A percentile compares a stretch with the other conserved stretches of the same genome.
These are phyloP conservation scores for Tremellales sp. DNA, from an alignment of 1,284 basidiomycete species.

Conservation along the genomic window DNA sequence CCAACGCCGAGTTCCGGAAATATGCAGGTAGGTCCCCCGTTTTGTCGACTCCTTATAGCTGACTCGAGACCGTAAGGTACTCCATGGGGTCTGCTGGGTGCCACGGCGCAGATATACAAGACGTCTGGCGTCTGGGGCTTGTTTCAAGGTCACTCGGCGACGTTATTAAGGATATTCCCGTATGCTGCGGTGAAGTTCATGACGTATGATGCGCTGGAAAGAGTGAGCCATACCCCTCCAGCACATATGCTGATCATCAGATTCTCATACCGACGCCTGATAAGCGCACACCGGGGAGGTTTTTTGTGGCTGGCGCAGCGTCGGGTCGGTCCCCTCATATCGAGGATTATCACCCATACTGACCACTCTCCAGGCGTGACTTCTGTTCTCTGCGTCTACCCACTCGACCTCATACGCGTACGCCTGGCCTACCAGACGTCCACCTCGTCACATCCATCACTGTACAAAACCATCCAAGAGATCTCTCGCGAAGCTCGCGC, in stretches of 20 bases:
- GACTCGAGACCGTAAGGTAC: constrained; percentile 26
- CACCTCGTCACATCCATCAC: constrained; percentile 55
- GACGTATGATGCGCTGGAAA: constrained; percentile 86
- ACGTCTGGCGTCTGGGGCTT: constrained; percentile 72
- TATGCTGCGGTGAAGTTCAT: constrained; percentile 98
- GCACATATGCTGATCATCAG: constrained; percentile 29
- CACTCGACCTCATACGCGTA: constrained; percentile 90
- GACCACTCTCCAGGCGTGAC: constrained; percentile 60
- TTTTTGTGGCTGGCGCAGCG: constrained; percentile 82
- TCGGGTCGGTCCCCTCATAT: constrained; percentile 58
- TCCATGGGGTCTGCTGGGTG: constrained; percentile 63
- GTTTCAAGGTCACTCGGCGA: constrained; percentile 93
- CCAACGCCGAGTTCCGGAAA: constrained; percentile 89
- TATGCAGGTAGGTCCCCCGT: constrained; percentile 78
- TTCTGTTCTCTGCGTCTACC: constrained; percentile 89
- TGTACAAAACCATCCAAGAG: constrained; percentile 59
- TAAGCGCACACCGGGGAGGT: constrained; percentile 71
- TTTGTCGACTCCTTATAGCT: neutral
- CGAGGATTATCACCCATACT: neutral
- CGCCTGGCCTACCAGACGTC: constrained; percentile 87
- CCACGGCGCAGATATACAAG: constrained; percentile 73
- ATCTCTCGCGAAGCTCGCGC: constrained; percentile 65
- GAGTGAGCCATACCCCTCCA: constrained; percentile 52
- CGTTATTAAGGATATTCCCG: constrained; percentile 71
- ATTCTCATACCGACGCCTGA: constrained; percentile 77